These are phyloP conservation scores for Lophium mytilinum DNA, from an alignment of 495 filamentous ascomycete genomes.

Conservation along the genomic window DNA sequence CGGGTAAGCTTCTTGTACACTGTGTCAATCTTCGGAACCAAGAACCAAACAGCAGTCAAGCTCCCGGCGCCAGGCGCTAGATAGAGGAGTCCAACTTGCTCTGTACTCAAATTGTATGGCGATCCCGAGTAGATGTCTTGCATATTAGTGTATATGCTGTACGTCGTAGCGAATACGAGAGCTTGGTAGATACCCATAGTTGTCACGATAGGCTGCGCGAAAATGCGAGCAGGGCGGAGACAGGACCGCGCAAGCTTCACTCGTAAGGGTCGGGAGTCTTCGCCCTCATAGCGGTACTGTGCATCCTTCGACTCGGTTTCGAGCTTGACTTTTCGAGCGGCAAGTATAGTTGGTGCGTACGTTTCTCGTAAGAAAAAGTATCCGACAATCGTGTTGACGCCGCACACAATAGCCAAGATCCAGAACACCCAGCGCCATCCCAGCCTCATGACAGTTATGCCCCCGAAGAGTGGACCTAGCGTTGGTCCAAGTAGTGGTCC, in stretches of 20 bases:
- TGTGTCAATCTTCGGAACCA: too few relatives aligned
- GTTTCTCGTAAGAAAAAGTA: slow-evolving; percentile 23
- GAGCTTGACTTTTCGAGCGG: slow-evolving; percentile 12
- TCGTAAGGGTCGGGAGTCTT: slow-evolving; percentile 15
- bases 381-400: slow-evolving; percentile 1
- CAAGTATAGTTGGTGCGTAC: slow-evolving; percentile 15
- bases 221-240: slow-evolving; percentile 23
- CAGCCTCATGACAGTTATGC: slow-evolving; percentile 17
- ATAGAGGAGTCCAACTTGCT: too few relatives aligned
- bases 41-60: too few relatives aligned
- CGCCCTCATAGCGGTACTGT: slow-evolving; percentile 20
- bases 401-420: slow-evolving; percentile 25
- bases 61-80: too few relatives aligned
- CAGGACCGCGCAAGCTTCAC: slow-evolving; percentile 16
- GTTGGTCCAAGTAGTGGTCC: slow-evolving; percentile 10
- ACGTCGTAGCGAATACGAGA: slow-evolving; percentile 19
- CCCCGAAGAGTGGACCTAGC: slow-evolving; percentile 2
- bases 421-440: slow-evolving; percentile 27
- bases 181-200: neutral
- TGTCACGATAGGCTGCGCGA: neutral
- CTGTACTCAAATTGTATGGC: too few relatives aligned
- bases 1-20: neutral
- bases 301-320: slow-evolving; percentile 13
- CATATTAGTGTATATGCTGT: slow-evolving; percentile 38
- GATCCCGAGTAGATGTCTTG: slow-evolving; percentile 31